Evolutionary conservation across 2,329 filamentous ascomycete genomes (phyloP).

Genomic region (Samsoniella hepiali): DNA sequence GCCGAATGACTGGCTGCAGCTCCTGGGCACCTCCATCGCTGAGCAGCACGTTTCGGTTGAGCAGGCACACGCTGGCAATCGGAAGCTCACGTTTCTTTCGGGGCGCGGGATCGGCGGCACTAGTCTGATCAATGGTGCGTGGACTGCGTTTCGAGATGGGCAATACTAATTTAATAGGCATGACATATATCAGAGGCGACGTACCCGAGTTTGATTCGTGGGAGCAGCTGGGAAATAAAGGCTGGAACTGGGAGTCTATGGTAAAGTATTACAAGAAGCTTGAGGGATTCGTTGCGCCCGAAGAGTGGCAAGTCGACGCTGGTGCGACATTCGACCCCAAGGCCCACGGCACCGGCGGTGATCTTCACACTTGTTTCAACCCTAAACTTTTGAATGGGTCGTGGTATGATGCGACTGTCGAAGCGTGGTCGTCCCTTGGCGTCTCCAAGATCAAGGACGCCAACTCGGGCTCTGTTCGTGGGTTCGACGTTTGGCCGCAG

Average conservation of each 20-base stretch:
- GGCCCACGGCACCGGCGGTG: conserved; percentile 36
- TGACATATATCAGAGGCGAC: conserved; percentile 46
- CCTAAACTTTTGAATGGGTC: conserved; percentile 33
- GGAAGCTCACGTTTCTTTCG: conserved; percentile 31
- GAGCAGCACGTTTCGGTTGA: conserved; percentile 34
- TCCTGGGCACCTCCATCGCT: conserved; percentile 31
- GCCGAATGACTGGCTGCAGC: conserved; percentile 25
- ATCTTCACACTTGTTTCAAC: conserved; percentile 37
- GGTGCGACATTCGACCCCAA: conserved; percentile 35
- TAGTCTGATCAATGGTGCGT: conserved; percentile 39
- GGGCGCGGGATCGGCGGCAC: conserved; percentile 41
- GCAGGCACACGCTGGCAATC: conserved; percentile 32
- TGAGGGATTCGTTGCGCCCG: conserved; percentile 35
- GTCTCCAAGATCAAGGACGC: conserved; percentile 36
- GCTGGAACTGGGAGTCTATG: conserved; percentile 45
- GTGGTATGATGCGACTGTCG: conserved; percentile 28
- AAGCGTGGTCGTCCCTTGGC: conserved; percentile 33
- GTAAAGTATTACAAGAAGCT: conserved; percentile 46
- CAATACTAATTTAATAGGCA: conserved; percentile 29
- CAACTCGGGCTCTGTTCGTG: conserved; percentile 38
- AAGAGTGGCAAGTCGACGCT: conserved; percentile 30
- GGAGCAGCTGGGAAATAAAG: conserved; percentile 41
- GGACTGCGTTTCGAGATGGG: neutral
- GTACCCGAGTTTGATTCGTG: conserved; percentile 41
- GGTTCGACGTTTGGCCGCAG: conserved; percentile 37